A percentile compares a stretch with the other conserved stretches of the same genome.
phyloP scores from a whole-genome alignment of 2,329 filamentous ascomycete species.

The Fusarium albidum region DNA sequence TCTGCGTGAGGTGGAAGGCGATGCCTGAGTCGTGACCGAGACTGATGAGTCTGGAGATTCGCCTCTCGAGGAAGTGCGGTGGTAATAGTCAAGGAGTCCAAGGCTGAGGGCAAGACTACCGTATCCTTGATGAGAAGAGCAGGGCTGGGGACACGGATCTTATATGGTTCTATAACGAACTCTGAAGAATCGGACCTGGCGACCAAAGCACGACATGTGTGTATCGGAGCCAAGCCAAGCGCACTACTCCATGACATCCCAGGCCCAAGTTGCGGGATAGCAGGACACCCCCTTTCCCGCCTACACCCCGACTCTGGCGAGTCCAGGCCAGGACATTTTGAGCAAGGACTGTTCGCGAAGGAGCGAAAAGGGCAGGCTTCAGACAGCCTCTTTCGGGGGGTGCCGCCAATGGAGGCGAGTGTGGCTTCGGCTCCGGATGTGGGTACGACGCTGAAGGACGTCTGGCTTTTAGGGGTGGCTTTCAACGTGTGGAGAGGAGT shows the following conservation, averaged over 20 bases:
- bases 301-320: conserved; percentile 22
- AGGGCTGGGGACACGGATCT: conserved; percentile 34
- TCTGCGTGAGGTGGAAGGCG: conserved; percentile 6
- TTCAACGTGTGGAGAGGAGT: conserved; percentile 26
- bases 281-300: conserved; percentile 29
- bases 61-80: background rate
- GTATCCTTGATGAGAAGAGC: conserved; percentile 1
- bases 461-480: conserved; percentile 40
- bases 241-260: conserved; percentile 34
- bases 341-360: conserved; percentile 35
- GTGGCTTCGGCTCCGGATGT: conserved; percentile 39
- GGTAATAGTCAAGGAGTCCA: conserved; percentile 6
- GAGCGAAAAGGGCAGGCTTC: conserved; percentile 32
- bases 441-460: conserved; percentile 35
- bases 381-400: conserved; percentile 38
- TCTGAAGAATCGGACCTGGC: conserved; percentile 28
- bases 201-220: conserved; percentile 31
- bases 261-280: conserved; percentile 31
- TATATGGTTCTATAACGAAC: conserved; percentile 36
- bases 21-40: conserved; percentile 10
- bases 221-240: conserved; percentile 36
- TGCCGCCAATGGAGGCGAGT: conserved; percentile 35
- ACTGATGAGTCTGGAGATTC: conserved; percentile 1
- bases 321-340: conserved; percentile 21
- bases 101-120: conserved; percentile 8